Evolutionary conservation across 2,329 filamentous ascomycete genomes (phyloP).

Genomic region (Paecilomyces fulvus): DNA sequence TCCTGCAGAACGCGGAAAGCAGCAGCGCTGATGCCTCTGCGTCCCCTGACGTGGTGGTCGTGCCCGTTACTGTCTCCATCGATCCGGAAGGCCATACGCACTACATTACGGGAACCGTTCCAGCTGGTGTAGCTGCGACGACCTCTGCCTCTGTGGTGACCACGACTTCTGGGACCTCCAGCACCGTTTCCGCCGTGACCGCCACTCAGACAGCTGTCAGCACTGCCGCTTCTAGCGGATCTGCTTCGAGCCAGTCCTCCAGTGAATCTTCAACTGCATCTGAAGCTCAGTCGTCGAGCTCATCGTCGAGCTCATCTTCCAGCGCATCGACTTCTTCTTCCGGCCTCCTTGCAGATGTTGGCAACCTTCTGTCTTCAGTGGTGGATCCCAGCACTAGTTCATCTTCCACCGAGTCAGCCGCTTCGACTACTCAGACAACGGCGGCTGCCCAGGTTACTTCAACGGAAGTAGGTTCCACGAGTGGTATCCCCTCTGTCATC

Average conservation of each 20-base stretch:
- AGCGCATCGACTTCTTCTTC: constrained; percentile 1
- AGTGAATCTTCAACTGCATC: neutral
- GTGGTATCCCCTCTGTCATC: neutral
- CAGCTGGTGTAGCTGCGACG: neutral
- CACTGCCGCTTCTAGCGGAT: neutral
- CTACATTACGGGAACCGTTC: neutral
- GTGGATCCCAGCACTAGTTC: neutral
- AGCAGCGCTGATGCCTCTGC: neutral
- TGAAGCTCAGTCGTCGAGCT: neutral
- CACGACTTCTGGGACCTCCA: neutral
- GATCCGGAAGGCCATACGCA: neutral
- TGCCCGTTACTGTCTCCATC: neutral
- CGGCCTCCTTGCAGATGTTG: neutral
- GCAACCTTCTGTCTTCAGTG: neutral
- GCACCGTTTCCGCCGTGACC: neutral
- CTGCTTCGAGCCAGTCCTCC: neutral
- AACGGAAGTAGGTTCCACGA: neutral
- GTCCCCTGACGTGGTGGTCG: neutral
- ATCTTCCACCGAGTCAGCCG: neutral
- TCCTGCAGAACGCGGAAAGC: neutral
- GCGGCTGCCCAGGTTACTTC: neutral
- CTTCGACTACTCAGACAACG: neutral
- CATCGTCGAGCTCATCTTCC: neutral
- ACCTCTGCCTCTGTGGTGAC: neutral
- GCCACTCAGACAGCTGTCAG: neutral